Evolutionary conservation across 1,139 yeast genomes (phyloP), one percentile per base, ranked within the genome.

Genomic region (Saccharomyces hybrid): DNA sequence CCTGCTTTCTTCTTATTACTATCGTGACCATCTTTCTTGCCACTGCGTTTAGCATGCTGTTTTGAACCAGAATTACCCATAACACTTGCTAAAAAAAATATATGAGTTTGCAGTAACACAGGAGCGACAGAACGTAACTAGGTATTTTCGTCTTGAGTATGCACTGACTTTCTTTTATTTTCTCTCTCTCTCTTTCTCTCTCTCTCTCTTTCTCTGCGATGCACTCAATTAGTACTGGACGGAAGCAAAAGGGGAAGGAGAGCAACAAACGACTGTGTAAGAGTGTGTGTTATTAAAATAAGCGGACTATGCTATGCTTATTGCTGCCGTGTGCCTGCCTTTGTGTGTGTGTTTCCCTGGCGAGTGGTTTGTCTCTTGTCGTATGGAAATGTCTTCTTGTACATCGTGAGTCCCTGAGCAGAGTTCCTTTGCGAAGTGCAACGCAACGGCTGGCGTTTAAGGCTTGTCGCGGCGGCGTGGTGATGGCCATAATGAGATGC

Each of bases 41-140:
- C 56, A 31, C 55, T 55, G 38, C 56, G 57, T 25, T 61, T 58
- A n/a, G 62, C 55, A 38, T 38, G 44, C 25, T 38, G 44, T 57
- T 66, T 67, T 5, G 71, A 68, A 56, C 62, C 58, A 23, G 71
- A 61, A 56, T 68, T 68, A 59, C 71, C 71, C 71, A 68, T 61
- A 38, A 13, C 23, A 44, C 26, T 51, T 31, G 38, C 47, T 20
- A 48, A 44, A 28, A 44, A 44, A 16, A 32, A 51, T 34, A 34
- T 44, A 31, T 11, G 31, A 47, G 38, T 48, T 6, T 49, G 47
- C 23, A 16, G 14, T 20, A 25, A 32, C 7, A 16, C 13, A 14
- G 2, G 23, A 20, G 16, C 11, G 5, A n/a, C 13, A 16, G 16
- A 30, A 41, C 23, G 11, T 2, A 38, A 38, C 11, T 8, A 4